phyloP scores from a whole-genome alignment of 345 rosid genomes.

The Tarenaya hassleriana region DNA sequence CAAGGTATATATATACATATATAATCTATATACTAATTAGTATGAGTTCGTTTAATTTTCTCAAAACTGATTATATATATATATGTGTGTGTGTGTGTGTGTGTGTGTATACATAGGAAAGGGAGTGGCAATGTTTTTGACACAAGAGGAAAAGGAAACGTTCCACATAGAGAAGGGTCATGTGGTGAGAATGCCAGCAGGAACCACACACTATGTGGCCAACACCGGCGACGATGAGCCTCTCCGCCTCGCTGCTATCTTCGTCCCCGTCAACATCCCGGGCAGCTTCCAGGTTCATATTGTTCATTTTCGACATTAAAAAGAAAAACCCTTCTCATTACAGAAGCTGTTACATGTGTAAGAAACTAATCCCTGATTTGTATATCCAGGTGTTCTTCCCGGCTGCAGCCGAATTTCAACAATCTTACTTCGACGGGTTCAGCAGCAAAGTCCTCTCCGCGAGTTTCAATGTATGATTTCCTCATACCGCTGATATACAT shows the following conservation, averaged over 20 bases:
- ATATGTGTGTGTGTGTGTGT: no score
- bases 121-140: slow-evolving; percentile 27
- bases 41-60: neutral
- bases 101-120: slow-evolving; percentile 29
- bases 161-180: slow-evolving; percentile 34
- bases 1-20: slow-evolving; percentile 25
- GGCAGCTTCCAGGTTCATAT: slow-evolving; percentile 31
- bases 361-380: neutral
- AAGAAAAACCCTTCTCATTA: no score
- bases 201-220: slow-evolving; percentile 28
- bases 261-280: slow-evolving; percentile 31
- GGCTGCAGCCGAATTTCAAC: slow-evolving; percentile 26
- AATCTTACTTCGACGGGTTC: slow-evolving; percentile 39
- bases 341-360: no score
- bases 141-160: slow-evolving; percentile 28
- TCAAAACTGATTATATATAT: neutral
- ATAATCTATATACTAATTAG: neutral
- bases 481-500: neutral
- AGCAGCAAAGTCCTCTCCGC: slow-evolving; percentile 35
- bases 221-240: slow-evolving; percentile 29
- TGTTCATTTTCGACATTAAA: neutral
- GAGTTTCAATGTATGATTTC: slow-evolving; percentile 37
- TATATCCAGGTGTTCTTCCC: slow-evolving; percentile 28
- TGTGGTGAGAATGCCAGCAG: slow-evolving; percentile 34
- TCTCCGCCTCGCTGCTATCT: slow-evolving; percentile 29